Evolutionary conservation across 768 basidiomycete species (phyloP).

Genomic region (Suillus subalutaceus): DNA sequence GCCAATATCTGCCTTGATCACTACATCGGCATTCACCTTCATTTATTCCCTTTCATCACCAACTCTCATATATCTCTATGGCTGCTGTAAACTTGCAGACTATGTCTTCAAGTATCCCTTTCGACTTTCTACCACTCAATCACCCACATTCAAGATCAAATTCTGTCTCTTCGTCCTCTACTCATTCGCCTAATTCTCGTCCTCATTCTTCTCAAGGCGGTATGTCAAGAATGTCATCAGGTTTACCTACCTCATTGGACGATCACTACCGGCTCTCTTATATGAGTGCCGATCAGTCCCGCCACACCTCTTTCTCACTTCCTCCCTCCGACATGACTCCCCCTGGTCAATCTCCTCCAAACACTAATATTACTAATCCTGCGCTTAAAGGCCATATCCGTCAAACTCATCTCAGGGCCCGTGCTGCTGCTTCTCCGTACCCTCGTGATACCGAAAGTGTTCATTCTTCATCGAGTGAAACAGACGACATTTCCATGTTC

Average conservation of each 20-base stretch:
- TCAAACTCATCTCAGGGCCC: constrained; percentile 76
- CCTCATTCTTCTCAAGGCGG: constrained; percentile 79
- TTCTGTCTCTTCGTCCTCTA: constrained; percentile 77
- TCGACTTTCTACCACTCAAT: constrained; percentile 70
- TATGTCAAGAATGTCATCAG: constrained; percentile 54
- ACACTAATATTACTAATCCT: constrained; percentile 73
- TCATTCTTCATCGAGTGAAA: constrained; percentile 85
- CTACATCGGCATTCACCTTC: constrained; percentile 41
- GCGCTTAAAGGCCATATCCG: constrained; percentile 79
- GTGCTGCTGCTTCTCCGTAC: constrained; percentile 82
- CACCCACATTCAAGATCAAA: constrained; percentile 74
- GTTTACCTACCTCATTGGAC: constrained; percentile 55
- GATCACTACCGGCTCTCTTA: constrained; percentile 76
- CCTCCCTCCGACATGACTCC: constrained; percentile 44
- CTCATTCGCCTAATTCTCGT: constrained; percentile 71
- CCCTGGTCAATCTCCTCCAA: constrained; percentile 69
- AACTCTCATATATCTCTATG: constrained; percentile 43
- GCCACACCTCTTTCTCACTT: constrained; percentile 49
- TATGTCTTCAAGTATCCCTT: constrained; percentile 65
- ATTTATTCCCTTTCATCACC: constrained; percentile 25
- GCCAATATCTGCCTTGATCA: constrained; percentile 35
- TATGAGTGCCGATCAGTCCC: constrained; percentile 46
- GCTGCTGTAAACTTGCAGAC: constrained; percentile 77
- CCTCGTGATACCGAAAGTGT: constrained; percentile 85
- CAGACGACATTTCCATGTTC: constrained; percentile 86